Evolutionary conservation across 345 rosid genomes (phyloP).

Genomic region (Mangifera indica): DNA sequence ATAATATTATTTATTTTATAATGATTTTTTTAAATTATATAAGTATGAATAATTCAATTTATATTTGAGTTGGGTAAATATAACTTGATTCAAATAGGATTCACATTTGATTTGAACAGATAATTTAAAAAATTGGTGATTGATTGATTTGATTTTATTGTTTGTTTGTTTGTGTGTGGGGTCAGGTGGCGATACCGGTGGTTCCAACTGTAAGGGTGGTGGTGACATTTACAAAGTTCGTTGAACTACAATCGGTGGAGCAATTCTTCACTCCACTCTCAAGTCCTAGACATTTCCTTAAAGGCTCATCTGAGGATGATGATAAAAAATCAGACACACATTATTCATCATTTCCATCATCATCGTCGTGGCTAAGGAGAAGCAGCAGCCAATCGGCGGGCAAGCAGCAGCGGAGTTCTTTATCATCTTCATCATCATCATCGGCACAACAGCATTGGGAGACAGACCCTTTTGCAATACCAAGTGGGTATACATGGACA

Average conservation of each 20-base stretch:
- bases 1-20: too few species aligned
- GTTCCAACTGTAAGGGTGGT: constrained; percentile 95
- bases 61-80: too few species aligned
- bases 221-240: constrained; percentile 89
- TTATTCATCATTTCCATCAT: constrained; percentile 20
- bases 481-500: constrained; percentile 77
- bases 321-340: constrained; percentile 29
- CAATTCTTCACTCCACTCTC: constrained; percentile 91
- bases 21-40: too few species aligned
- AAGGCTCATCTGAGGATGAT: constrained; percentile 40
- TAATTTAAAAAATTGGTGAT: too few species aligned
- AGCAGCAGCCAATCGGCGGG: constrained; percentile 50
- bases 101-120: too few species aligned
- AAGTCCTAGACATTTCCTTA: constrained; percentile 58
- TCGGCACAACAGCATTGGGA: constrained; percentile 24
- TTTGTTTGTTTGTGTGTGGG: constrained; percentile 9
- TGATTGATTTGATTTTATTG: not conserved
- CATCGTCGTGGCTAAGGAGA: constrained; percentile 56
- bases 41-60: too few species aligned
- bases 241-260: constrained; percentile 72
- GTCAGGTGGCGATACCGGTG: constrained; percentile 90
- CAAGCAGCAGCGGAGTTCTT: constrained; percentile 33
- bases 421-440: constrained; percentile 9
- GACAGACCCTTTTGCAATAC: constrained; percentile 77
- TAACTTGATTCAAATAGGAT: too few species aligned